Evolutionary conservation across 2,329 filamentous ascomycete genomes (phyloP), one percentile per base, ranked within the genome.

Genomic region (Xylariaceae sp.): DNA sequence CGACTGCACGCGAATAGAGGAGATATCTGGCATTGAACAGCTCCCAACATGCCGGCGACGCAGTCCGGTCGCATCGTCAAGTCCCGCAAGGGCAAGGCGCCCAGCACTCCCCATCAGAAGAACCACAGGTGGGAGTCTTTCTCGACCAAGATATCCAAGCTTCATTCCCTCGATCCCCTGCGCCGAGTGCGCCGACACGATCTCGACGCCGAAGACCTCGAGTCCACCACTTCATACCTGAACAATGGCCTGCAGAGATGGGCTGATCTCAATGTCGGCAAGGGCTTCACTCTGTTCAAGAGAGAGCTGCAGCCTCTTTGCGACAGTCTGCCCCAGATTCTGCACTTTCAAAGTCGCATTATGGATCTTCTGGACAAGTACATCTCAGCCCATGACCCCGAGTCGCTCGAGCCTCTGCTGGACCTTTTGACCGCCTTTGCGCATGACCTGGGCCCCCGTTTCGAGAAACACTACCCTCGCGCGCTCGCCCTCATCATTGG

Each of bases 81-180:
- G 76, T 78, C 80, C 68, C 79, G 77, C 59, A 89, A 86, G 72
- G 78, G 78, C 56, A 90, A 87, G 66, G 78, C 79, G 54, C 36
- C 30, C 14, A 78, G 79, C 57, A 95, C 89, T 22, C 75, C 77
- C 44, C 88, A 90, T 59, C 84, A 86, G 54, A 91, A 89, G 65
- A 87, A 89, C 45, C 89, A 96, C 71, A 81, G 89, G 66, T 97
- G 90, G 82, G 87, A 96, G 72, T 86, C 89, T 55, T 97, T 97
- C 72, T 89, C 86, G 52, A 82, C 86, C 65, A 94, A 95, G 69
- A 89, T 97, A 67, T 83, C 89, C 56, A 94, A 91, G 68, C 81
- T 97, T 65, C 94, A 89, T 71, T 83, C 83, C 31, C 79, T 99
- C 72, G 92, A 99, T 63, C 94, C 94, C 41, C 81, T 99, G 59